Percentiles rank a stretch among this genome's conserved stretches.
Conservation (phyloP, 2,329 filamentous ascomycete species). For the Pseudopyricularia javanii region DNA sequence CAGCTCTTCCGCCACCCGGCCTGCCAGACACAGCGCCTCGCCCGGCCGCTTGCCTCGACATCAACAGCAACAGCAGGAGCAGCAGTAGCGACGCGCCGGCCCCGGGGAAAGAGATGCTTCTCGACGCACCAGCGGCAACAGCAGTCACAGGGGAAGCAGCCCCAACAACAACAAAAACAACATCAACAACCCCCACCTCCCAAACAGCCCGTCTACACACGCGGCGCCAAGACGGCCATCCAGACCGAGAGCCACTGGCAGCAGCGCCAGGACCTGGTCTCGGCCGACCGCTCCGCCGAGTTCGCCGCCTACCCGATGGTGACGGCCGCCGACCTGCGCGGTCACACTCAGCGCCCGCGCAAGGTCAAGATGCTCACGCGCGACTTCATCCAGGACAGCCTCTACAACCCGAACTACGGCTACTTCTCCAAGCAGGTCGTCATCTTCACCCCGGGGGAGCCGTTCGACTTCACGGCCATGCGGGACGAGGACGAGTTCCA, state of each 20-base stretch:
- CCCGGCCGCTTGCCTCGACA: conserved; percentile 19
- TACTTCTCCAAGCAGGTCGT: conserved; percentile 96
- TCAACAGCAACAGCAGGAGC: conserved; percentile 10
- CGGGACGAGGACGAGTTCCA: conserved; percentile 81
- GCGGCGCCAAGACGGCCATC: conserved; percentile 13
- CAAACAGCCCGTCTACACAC: not conserved
- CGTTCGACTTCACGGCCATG: conserved; percentile 76
- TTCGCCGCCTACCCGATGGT: conserved; percentile 74
- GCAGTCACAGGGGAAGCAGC: conserved; percentile 1
- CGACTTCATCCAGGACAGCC: conserved; percentile 94
- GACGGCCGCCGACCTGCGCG: conserved; percentile 66
- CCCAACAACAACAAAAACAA: conserved; percentile 16
- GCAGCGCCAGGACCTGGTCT: conserved; percentile 65
- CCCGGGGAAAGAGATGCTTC: not conserved
- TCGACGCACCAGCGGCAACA: not conserved
- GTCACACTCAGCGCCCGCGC: conserved; percentile 61
- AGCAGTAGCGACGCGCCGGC: conserved; percentile 9
- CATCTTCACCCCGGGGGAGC: conserved; percentile 85
- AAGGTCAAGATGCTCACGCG: conserved; percentile 94
- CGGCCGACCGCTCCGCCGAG: conserved; percentile 67
- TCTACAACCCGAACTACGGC: conserved; percentile 90
- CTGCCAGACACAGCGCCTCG: conserved; percentile 24
- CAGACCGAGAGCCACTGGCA: conserved; percentile 67
- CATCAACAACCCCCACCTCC: no score
- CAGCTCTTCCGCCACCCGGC: conserved; percentile 70